Evolutionary conservation across 352 stramenopile species (phyloP).

Genomic region (Globisporangium irregulare): DNA sequence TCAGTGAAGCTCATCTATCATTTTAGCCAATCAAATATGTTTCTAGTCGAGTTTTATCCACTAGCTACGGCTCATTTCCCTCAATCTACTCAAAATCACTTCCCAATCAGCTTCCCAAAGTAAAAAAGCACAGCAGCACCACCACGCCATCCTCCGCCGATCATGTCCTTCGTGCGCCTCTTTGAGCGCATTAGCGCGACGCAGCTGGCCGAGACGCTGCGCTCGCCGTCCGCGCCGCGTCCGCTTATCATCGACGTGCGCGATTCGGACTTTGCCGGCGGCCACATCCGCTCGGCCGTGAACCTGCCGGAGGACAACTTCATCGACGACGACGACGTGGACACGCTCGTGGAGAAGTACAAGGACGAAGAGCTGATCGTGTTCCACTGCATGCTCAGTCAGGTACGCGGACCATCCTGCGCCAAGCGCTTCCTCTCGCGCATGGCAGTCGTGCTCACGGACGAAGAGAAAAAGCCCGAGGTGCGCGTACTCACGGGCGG

Average conservation of each 20-base stretch:
- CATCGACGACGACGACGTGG: conserved; percentile 77
- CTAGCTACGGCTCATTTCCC: neutral
- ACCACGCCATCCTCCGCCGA: neutral
- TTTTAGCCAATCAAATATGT: neutral
- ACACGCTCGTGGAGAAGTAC: conserved; percentile 66
- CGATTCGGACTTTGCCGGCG: conserved; percentile 66
- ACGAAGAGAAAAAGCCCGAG: conserved; percentile 38
- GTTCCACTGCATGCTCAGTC: conserved; percentile 89
- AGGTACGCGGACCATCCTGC: conserved; percentile 79
- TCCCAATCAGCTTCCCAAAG: neutral
- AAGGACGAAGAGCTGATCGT: conserved; percentile 64
- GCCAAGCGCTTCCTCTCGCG: conserved; percentile 71
- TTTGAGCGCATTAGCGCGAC: conserved; percentile 44
- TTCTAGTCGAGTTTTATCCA: neutral
- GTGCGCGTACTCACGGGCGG: conserved; percentile 73
- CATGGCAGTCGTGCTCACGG: conserved; percentile 47
- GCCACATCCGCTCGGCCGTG: conserved; percentile 72
- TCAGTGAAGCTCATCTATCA: neutral
- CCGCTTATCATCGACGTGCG: conserved; percentile 77
- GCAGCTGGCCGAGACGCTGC: conserved; percentile 57
- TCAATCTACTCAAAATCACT: neutral
- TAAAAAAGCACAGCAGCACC: neutral
- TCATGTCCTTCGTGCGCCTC: conserved; percentile 19
- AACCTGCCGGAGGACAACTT: conserved; percentile 82
- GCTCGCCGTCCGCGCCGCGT: conserved; percentile 25